Percentiles rank a stretch among this genome's conserved stretches.
Conservation (phyloP, 345 rosid species). For the Microthlaspi erraticum region DNA sequence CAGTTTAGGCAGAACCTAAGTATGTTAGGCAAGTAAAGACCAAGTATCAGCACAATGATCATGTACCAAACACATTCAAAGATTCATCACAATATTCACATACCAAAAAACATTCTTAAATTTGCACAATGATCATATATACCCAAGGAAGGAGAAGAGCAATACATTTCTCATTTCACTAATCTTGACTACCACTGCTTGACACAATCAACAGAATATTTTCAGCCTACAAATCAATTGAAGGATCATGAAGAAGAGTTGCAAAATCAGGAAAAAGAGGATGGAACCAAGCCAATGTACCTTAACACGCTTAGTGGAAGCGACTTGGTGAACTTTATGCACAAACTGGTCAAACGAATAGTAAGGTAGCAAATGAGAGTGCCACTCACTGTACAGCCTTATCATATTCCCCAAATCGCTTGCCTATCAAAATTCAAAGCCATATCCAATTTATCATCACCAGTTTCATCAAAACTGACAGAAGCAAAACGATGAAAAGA, state of each 20-base stretch:
- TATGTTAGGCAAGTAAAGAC: neutral
- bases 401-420: conserved; percentile 80
- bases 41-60: conserved; percentile 17
- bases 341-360: conserved; percentile 87
- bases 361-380: conserved; percentile 77
- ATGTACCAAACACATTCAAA: neutral
- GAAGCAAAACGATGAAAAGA: neutral
- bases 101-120: no score
- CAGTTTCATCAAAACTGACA: neutral
- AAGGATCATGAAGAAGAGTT: neutral
- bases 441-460: neutral
- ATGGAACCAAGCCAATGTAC: conserved; percentile 40
- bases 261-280: neutral
- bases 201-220: neutral
- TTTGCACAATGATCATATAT: neutral
- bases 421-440: conserved; percentile 51
- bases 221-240: neutral
- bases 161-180: neutral
- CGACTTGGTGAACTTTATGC: conserved; percentile 79
- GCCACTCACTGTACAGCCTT: conserved; percentile 84
- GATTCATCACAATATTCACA: neutral
- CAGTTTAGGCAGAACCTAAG: neutral
- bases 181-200: neutral
- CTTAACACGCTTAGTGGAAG: conserved; percentile 79
- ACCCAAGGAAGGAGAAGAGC: neutral